phyloP scores from a whole-genome alignment of 1,284 basidiomycete species.

The Fomitopsis schrenkii region DNA sequence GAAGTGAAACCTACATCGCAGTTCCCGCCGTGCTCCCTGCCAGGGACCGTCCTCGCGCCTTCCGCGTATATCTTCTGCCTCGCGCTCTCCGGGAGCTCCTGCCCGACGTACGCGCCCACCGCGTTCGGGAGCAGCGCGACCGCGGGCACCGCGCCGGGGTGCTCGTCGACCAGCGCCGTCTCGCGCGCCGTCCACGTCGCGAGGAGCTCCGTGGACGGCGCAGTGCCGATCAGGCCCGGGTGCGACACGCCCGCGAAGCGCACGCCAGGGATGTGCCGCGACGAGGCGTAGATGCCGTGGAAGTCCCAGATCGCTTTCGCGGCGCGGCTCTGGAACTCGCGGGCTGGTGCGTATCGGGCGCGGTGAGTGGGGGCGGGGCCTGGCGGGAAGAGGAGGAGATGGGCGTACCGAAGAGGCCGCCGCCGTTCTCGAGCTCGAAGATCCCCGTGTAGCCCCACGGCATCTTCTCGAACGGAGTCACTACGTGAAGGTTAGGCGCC shows the following conservation, averaged over 20 bases:
- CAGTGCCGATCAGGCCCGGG: conserved; percentile 74
- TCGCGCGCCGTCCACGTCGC: conserved; percentile 75
- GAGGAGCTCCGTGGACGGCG: conserved; percentile 69
- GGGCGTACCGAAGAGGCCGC: conserved; percentile 63
- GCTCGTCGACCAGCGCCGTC: conserved; percentile 56
- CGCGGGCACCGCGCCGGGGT: conserved; percentile 52
- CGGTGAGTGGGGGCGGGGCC: neutral
- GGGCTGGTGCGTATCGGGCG: conserved; percentile 34
- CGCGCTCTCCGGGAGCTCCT: conserved; percentile 48
- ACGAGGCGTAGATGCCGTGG: conserved; percentile 64
- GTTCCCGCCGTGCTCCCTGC: conserved; percentile 80
- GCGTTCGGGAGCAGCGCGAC: conserved; percentile 65
- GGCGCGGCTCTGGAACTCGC: conserved; percentile 66
- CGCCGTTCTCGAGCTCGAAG: conserved; percentile 71
- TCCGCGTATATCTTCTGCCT: conserved; percentile 56
- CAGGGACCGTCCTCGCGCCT: conserved; percentile 74
- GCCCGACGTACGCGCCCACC: conserved; percentile 67
- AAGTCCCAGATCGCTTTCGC: conserved; percentile 83
- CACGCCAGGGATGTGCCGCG: conserved; percentile 75
- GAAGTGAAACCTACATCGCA: conserved; percentile 52
- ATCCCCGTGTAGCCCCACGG: conserved; percentile 82
- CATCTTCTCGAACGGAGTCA: conserved; percentile 71
- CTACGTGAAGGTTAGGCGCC: conserved; percentile 25
- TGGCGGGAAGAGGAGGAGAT: neutral
- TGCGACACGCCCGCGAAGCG: conserved; percentile 77